phyloP scores from a whole-genome alignment of 805 yeast genomes.

The Starmerella stellata region DNA sequence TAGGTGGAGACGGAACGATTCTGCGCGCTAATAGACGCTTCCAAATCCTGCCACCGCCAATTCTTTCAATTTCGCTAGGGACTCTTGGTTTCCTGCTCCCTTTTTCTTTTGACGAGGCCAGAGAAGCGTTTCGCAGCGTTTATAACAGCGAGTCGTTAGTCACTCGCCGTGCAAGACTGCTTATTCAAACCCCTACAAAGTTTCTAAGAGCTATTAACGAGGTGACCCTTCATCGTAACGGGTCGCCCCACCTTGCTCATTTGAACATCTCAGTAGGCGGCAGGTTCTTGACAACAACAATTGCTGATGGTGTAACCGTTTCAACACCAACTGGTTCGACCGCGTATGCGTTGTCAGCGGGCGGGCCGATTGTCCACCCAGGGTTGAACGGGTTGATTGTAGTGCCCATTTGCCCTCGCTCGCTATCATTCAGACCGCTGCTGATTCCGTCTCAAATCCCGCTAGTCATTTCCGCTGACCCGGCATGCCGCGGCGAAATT shows the following conservation, averaged over 20 bases:
- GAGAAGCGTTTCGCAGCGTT: constrained; percentile 44
- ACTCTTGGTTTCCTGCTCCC: constrained; percentile 81
- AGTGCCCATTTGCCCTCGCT: constrained; percentile 84
- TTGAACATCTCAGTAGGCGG: constrained; percentile 75
- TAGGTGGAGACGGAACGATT: constrained; percentile 96
- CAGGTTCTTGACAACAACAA: constrained; percentile 68
- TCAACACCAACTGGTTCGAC: constrained; percentile 93
- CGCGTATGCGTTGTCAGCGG: constrained; percentile 74
- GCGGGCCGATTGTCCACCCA: constrained; percentile 88
- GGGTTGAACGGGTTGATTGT: constrained; percentile 61
- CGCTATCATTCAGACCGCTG: constrained; percentile 76
- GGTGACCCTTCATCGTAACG: constrained; percentile 71
- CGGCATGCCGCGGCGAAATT: constrained; percentile 24
- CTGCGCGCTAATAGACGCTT: constrained; percentile 67
- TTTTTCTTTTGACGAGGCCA: constrained; percentile 51
- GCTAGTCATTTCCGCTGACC: constrained; percentile 26
- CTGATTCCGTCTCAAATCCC: constrained; percentile 64
- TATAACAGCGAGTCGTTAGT: constrained; percentile 53
- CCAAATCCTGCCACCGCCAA: constrained; percentile 66
- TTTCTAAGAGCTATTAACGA: constrained; percentile 66
- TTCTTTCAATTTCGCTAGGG: constrained; percentile 73
- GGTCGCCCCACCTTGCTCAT: constrained; percentile 66
- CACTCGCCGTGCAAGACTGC: constrained; percentile 52
- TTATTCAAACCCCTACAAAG: constrained; percentile 18
- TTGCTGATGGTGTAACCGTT: constrained; percentile 75